phyloP scores from a whole-genome alignment of 2,329 filamentous ascomycete genomes.

The Ilyonectria sp. region DNA sequence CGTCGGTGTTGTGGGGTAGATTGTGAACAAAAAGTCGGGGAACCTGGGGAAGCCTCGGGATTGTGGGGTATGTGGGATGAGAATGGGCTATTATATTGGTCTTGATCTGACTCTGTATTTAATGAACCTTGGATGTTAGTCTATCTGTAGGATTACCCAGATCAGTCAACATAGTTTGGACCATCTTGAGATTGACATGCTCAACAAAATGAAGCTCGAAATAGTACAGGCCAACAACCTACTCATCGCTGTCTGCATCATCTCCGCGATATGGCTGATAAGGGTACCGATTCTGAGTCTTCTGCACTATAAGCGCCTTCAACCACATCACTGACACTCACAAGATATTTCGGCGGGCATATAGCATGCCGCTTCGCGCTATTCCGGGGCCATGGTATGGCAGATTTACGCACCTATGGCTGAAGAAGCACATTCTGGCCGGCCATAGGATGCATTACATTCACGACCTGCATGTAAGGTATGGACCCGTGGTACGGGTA shows the following conservation, averaged over 20 bases:
- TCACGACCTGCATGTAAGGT: slow-evolving; percentile 12
- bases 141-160: neutral
- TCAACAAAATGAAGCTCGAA: neutral
- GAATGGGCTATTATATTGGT: neutral
- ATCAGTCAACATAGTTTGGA: neutral
- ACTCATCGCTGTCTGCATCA: neutral
- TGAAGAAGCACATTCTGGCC: slow-evolving; percentile 2
- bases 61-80: neutral
- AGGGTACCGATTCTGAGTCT: neutral
- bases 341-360: neutral
- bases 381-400: slow-evolving; percentile 32
- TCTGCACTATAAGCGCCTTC: neutral
- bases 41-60: neutral
- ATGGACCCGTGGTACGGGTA: slow-evolving; percentile 23
- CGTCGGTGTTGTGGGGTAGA: neutral
- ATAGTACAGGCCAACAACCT: neutral
- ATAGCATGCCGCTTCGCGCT: neutral
- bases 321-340: neutral
- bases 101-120: neutral
- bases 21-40: neutral
- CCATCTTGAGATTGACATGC: neutral
- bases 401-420: slow-evolving; percentile 13
- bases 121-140: neutral
- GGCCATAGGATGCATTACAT: slow-evolving; percentile 11
- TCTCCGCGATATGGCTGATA: neutral